Base-by-base conservation (phyloP, 371 early-diverging fungal genomes). In the Thermomucor indicae-seudaticae region DNA sequence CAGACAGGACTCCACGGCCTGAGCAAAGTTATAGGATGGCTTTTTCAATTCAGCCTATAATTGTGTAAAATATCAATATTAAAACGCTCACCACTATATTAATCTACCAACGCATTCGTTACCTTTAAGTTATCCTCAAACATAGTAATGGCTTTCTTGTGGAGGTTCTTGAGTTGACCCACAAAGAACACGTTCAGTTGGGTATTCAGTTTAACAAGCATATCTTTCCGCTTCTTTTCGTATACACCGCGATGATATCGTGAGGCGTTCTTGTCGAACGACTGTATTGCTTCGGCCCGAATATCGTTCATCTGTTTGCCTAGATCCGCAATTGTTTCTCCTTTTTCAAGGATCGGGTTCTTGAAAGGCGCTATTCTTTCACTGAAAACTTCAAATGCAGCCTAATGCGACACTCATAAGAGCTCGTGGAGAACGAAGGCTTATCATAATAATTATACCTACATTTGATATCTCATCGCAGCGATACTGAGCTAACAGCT, bases 391-490 rank as follows among this genome's bases (percentile, higher is more conserved):
- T 75, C 84, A 59, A 90, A 84, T 0, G 86, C 90, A 14, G 71
- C 79, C 76, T 84, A 53, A 3, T 60, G 6, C 38, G 8, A 7
- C n/a, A n/a, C n/a, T n/a, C n/a, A n/a, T n/a, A n/a, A n/a, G n/a
- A n/a, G n/a, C n/a, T n/a, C n/a, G n/a, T n/a, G n/a, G n/a, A 0
- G 44, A 10, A 12, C 27, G 25, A 34, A 44, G 10, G 22, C 39
- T 12, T 14, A 11, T 19, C 11, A 17, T 24, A 8, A 28, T 24
- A 19, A 14, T 10, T 35, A 12, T 3, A 17, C 47, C 56, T 62
- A 75, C 80, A 43, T 79, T 83, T n/a, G 91, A 84, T 51, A 98
- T 96, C 64, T 98, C 98, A 55, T 98, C 98, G 66, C 98, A 98
- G 45, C 98, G 88, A 67, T 90, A 97, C 74, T 97, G 97, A 23